A percentile compares a stretch with the other conserved stretches of the same genome.
Evolutionary conservation across 2,329 filamentous ascomycete genomes (phyloP).

Genomic region (Aspergillus proliferans): DNA sequence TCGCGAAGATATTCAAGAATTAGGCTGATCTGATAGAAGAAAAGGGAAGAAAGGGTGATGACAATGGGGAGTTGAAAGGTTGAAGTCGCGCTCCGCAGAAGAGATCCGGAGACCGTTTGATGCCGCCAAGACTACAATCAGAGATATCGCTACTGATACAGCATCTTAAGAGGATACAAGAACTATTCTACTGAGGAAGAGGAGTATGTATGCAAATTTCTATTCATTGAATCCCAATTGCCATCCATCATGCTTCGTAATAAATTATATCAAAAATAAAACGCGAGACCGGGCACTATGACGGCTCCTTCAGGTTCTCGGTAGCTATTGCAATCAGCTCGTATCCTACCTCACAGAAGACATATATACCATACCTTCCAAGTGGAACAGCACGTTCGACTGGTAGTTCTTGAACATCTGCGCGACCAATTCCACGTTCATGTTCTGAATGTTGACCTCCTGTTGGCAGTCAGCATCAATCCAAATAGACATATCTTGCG

Average conservation of each 20-base stretch:
- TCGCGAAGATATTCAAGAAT: no score
- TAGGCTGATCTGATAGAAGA: no score
- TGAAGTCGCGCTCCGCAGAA: no score
- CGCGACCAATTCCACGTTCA: constrained; percentile 95
- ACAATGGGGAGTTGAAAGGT: no score
- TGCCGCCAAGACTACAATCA: no score
- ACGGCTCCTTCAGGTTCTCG: constrained; percentile 73
- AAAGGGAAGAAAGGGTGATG: no score
- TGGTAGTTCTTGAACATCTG: constrained; percentile 99
- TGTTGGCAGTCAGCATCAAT: constrained; percentile 30
- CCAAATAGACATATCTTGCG: not conserved
- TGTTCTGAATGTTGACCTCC: constrained; percentile 98
- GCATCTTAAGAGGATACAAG: no score
- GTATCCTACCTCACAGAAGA: constrained; percentile 1
- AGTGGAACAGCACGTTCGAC: constrained; percentile 92
- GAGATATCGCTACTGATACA: no score
- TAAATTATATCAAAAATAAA: not conserved
- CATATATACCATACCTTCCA: constrained; percentile 64
- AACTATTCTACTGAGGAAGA: no score
- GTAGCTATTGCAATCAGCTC: constrained; percentile 53
- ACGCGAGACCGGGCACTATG: constrained; percentile 39
- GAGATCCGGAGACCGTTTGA: no score
- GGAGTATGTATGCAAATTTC: no score
- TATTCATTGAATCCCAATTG: no score
- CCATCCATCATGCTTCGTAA: not conserved